Evolutionary conservation across 257 asterid species (phyloP).

Genomic region (Thymus mandschuricus): DNA sequence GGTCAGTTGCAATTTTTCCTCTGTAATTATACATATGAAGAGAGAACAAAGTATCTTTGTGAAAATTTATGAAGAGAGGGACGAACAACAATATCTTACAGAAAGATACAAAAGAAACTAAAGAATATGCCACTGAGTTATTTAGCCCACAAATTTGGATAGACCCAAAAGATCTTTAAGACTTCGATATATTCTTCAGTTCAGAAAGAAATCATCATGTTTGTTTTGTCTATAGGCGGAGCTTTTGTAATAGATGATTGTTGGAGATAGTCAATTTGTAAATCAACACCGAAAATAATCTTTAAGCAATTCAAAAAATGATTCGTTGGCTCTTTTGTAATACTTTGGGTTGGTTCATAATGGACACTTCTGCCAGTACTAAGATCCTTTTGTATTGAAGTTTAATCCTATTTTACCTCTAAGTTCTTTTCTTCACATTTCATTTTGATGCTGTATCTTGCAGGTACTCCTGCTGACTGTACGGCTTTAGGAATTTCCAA

Average conservation of each 20-base stretch:
- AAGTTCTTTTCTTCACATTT: conserved; percentile 21
- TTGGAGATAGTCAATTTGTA: conserved; percentile 8
- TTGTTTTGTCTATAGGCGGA: neutral
- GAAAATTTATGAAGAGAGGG: neutral
- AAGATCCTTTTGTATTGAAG: neutral
- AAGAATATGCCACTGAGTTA: neutral
- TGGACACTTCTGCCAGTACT: conserved; percentile 16
- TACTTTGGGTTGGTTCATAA: conserved; percentile 11
- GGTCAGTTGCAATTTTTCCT: conserved; percentile 47
- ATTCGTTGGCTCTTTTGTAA: neutral
- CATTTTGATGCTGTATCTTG: conserved; percentile 20
- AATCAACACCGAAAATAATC: conserved; percentile 18
- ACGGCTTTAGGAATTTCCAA: conserved; percentile 80
- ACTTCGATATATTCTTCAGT: neutral
- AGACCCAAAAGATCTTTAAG: neutral
- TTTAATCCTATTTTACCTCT: neutral
- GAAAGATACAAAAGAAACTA: neutral
- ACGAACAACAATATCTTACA: neutral
- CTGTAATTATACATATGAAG: neutral
- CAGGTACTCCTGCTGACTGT: conserved; percentile 96
- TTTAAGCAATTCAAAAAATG: conserved; percentile 33
- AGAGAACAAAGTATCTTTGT: neutral
- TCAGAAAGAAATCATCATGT: neutral
- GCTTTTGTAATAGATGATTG: conserved; percentile 1
- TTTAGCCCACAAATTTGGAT: neutral